A percentile compares a stretch with the other conserved stretches of the same genome.
Conservation (phyloP, 2,329 filamentous ascomycete species). For the Sporothrix sp. region DNA sequence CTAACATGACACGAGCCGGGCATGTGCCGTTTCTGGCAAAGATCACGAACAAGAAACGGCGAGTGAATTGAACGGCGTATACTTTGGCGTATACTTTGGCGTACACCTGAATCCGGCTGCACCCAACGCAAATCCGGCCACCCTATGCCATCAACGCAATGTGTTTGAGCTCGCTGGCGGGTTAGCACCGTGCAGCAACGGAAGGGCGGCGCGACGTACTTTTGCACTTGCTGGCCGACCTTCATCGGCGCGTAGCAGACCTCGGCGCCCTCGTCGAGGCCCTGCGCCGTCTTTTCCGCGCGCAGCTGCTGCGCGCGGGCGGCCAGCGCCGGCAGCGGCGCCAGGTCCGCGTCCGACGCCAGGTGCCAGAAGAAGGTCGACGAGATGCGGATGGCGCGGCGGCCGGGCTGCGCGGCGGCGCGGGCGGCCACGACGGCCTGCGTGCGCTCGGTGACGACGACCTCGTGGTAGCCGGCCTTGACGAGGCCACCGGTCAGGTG, state of each 20-base stretch:
- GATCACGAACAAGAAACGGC: too few species aligned
- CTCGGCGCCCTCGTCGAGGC: constrained; percentile 44
- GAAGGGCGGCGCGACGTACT: too few species aligned
- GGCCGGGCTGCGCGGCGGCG: constrained; percentile 31
- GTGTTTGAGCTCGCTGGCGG: constrained; percentile 38
- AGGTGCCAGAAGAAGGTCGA: constrained; percentile 54
- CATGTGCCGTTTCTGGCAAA: too few species aligned
- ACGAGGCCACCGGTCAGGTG: constrained; percentile 51
- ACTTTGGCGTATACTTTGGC: too few species aligned
- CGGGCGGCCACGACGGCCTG: constrained; percentile 37
- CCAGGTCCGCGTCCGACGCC: constrained; percentile 45
- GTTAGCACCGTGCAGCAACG: too few species aligned
- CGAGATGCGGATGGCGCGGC: constrained; percentile 47
- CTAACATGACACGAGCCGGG: constrained; percentile 1
- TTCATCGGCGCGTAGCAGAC: constrained; percentile 43
- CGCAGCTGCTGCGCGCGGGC: constrained; percentile 36
- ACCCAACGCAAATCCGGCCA: not conserved
- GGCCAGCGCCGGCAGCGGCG: constrained; percentile 39
- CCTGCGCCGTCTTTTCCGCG: constrained; percentile 37
- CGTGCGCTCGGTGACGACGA: constrained; percentile 47
- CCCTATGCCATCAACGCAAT: constrained; percentile 40
- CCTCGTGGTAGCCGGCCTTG: constrained; percentile 54
- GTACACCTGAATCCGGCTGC: not conserved
- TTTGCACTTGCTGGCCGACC: constrained; percentile 49
- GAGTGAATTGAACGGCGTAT: too few species aligned